Evolutionary conservation across 331 rosid genomes (phyloP).

Genomic region (Dryas integrifolia): DNA sequence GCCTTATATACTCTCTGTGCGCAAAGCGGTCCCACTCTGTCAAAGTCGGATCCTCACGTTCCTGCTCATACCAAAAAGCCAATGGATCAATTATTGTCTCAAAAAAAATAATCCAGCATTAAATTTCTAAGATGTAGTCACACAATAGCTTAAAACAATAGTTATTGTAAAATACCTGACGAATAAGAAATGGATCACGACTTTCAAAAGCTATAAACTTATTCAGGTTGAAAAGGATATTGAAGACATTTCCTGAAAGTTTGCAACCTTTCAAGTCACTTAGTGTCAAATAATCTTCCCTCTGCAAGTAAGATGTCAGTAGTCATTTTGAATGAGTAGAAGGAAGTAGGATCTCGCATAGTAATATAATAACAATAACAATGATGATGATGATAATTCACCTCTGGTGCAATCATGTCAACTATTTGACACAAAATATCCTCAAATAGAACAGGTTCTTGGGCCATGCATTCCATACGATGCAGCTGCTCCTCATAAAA

Average conservation of each 20-base stretch:
- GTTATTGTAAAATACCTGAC: constrained; percentile 57
- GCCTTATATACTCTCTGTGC: constrained; percentile 92
- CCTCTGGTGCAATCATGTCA: constrained; percentile 94
- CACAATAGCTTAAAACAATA: not conserved
- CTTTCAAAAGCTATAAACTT: constrained; percentile 96
- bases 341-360: not conserved
- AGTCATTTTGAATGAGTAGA: constrained; percentile 18
- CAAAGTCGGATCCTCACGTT: constrained; percentile 87
- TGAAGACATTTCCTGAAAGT: constrained; percentile 93
- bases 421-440: constrained; percentile 92
- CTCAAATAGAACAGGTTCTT: constrained; percentile 91
- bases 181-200: constrained; percentile 96
- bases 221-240: constrained; percentile 90
- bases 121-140: not conserved
- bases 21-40: constrained; percentile 98
- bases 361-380: not conserved
- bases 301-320: constrained; percentile 43
- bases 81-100: not conserved
- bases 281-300: constrained; percentile 62
- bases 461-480: constrained; percentile 99
- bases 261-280: constrained; percentile 82
- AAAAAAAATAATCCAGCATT: not conserved
- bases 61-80: constrained; percentile 48
- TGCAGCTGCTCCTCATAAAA: constrained; percentile 98
- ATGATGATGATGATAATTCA: not conserved